Evolutionary conservation across 495 filamentous ascomycete genomes (phyloP), one percentile per base, ranked within the genome.

Genomic region (Glarea lozoyensis): DNA sequence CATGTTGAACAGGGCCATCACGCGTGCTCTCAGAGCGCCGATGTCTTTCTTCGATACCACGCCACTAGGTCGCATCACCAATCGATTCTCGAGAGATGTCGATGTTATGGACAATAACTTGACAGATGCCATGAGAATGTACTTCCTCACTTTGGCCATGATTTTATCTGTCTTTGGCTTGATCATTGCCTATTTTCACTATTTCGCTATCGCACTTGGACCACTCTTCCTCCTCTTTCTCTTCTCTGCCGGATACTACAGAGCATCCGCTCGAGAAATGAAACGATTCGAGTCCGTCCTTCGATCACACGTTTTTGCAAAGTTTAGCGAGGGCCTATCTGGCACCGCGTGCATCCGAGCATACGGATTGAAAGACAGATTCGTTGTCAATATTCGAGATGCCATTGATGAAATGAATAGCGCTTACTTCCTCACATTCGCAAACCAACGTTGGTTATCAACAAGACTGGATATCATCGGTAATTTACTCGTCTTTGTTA

Each of bases 11-110:
- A 65, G 78, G n/a, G 89, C 92, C 17, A 84, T 96, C 65, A 72
- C 62, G 10, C 76, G 82, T 32, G 84, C 88, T 1, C 69, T 98
- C 30, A 76, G 88, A 36, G 90, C 92, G 0, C 92, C 92, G 0
- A 94, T 97, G 88, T 81, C 82, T 3, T 97, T 97, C 69, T 96
- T 97, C 66, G 92, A 96, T 51, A 96, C 90, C 0, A 98, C 92
- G 0, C 92, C 92, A 1, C 67, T 96, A 0, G 92, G 92, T n/a
- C 81, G 92, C 18, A 95, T 98, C 57, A 92, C 88, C 7, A 98
- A 97, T 57, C 84, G 92, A 16, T 98, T 98, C 64, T 90, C 88
- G 2, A 87, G 89, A 54, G 92, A 98, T 60, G 81, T 96, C 34
- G 84, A 94, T 54, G 82, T 84, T 23, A 93, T 98, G 88, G 92